A percentile compares a stretch with the other conserved stretches of the same genome.
Conservation (phyloP, 2,329 filamentous ascomycete genomes). For the Neonectria hederae region DNA sequence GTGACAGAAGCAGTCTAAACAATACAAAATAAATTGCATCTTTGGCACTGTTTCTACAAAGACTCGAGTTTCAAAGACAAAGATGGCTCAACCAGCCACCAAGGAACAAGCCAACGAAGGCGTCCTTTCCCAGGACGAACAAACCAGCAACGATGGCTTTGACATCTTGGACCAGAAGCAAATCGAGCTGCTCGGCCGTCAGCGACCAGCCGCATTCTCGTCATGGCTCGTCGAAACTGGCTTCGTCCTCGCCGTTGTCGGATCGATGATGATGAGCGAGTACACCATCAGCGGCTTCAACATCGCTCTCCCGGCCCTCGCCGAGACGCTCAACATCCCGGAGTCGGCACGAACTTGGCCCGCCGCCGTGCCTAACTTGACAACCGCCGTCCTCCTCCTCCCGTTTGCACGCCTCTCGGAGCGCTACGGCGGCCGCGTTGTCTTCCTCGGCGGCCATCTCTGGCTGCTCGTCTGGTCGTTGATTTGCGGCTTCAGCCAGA, state of each 20-base stretch:
- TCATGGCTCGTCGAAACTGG: constrained; percentile 63
- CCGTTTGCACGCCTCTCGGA: constrained; percentile 69
- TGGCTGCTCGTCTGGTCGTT: constrained; percentile 76
- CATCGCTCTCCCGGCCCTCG: constrained; percentile 75
- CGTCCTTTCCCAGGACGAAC: neutral
- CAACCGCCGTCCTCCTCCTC: constrained; percentile 67
- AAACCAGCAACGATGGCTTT: neutral
- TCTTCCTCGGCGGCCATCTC: constrained; percentile 65
- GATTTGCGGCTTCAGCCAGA: constrained; percentile 72
- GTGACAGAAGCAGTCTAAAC: neutral
- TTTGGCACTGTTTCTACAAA: neutral
- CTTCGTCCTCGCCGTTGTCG: constrained; percentile 70
- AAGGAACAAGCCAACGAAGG: neutral
- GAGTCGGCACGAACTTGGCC: constrained; percentile 70
- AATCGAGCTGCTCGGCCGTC: constrained; percentile 69
- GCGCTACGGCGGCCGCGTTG: constrained; percentile 67
- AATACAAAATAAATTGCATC: neutral
- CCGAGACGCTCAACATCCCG: constrained; percentile 71
- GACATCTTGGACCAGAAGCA: constrained; percentile 42
- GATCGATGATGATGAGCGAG: constrained; percentile 73
- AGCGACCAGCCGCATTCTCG: constrained; percentile 65
- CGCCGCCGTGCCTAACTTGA: constrained; percentile 68
- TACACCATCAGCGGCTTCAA: constrained; percentile 82
- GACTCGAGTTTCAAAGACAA: neutral
- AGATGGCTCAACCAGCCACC: neutral